A percentile compares a stretch with the other conserved stretches of the same genome.
Evolutionary conservation across 140 eudicot genomes (phyloP).

Genomic region (Flaveria floridana): DNA sequence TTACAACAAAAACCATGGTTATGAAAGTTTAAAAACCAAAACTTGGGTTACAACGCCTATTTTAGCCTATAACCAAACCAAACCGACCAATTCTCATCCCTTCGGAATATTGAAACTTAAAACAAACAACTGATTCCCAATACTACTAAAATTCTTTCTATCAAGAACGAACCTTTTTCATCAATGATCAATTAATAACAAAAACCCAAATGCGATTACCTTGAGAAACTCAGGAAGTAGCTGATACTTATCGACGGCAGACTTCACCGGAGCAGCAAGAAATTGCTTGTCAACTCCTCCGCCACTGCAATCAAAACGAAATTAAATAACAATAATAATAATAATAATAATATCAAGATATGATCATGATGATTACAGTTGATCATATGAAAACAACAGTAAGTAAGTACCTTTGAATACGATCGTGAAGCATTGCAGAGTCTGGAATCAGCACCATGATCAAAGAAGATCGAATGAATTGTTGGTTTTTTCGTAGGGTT

Average conservation of each 20-base stretch:
- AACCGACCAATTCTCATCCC: too few relatives aligned
- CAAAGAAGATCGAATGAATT: not conserved
- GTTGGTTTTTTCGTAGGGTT: not conserved
- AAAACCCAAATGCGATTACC: slow-evolving; percentile 34
- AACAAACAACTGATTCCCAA: too few relatives aligned
- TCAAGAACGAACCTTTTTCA: not conserved
- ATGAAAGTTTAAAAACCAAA: too few relatives aligned
- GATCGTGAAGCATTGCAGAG: not conserved
- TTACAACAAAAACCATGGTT: too few relatives aligned
- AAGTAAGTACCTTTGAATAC: slow-evolving; percentile 21
- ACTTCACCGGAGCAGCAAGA: slow-evolving; percentile 66
- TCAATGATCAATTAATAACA: not conserved
- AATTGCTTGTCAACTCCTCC: slow-evolving; percentile 47
- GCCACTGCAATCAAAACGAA: slow-evolving; percentile 28
- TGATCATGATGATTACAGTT: slow-evolving; percentile 8
- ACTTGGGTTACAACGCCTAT: too few relatives aligned
- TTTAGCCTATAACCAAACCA: too few relatives aligned
- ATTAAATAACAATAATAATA: not conserved
- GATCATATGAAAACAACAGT: not conserved
- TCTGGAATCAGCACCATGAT: not conserved
- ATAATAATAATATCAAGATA: not conserved
- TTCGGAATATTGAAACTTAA: too few relatives aligned
- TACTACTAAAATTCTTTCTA: not conserved
- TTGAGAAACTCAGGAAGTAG: slow-evolving; percentile 71
- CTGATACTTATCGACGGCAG: slow-evolving; percentile 67